phyloP scores from a whole-genome alignment of 345 rosid species.

The Zanthoxylum bungeanum region DNA sequence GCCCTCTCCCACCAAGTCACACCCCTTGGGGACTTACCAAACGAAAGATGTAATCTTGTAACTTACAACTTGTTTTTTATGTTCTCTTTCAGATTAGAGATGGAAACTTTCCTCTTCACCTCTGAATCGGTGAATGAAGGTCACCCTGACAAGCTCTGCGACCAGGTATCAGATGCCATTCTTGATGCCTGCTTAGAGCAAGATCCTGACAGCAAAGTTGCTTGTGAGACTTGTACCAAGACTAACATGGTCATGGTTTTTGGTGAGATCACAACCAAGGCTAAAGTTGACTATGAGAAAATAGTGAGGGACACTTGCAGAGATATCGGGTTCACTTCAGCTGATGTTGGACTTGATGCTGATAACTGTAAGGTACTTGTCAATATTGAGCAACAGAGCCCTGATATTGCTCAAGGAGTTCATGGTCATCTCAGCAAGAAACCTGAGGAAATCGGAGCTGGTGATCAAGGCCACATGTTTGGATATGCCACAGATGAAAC shows the following conservation, averaged over 20 bases:
- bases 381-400: no score
- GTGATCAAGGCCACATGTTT: no score
- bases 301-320: conserved; percentile 75
- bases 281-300: conserved; percentile 65
- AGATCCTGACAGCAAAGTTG: conserved; percentile 85
- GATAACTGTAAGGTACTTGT: conserved; percentile 73
- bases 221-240: conserved; percentile 81
- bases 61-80: background rate
- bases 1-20: no score
- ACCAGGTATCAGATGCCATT: conserved; percentile 79
- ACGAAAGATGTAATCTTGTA: no score
- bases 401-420: no score
- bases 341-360: conserved; percentile 81
- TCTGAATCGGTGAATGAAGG: conserved; percentile 86
- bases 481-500: conserved; percentile 85
- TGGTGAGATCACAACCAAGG: conserved; percentile 78
- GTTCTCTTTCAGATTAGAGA: conserved; percentile 24
- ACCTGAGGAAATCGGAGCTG: no score
- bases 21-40: no score
- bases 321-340: conserved; percentile 61
- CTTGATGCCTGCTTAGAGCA: conserved; percentile 83
- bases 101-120: conserved; percentile 79
- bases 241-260: conserved; percentile 84
- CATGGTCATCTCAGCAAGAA: no score
- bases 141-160: conserved; percentile 83